phyloP scores from a whole-genome alignment of 1,139 yeast species.

The Diutina pseudorugosa region DNA sequence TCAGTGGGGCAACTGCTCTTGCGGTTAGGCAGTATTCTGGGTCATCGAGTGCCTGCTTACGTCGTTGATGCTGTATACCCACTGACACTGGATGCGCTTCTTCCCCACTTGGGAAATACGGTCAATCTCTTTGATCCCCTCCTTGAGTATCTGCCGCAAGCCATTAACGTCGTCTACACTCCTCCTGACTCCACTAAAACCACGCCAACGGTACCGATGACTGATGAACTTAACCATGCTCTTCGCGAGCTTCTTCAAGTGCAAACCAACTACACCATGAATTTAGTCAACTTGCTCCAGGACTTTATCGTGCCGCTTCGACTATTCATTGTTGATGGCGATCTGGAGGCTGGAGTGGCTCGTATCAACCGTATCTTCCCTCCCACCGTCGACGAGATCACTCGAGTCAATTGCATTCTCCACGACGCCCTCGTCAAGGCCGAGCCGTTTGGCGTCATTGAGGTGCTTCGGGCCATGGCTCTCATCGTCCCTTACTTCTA shows the following conservation, averaged over 20 bases:
- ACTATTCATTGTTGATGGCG: slow-evolving; percentile 40
- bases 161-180: slow-evolving; percentile 54
- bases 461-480: slow-evolving; percentile 68
- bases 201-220: slow-evolving; percentile 9
- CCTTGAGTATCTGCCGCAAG: slow-evolving; percentile 85
- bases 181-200: slow-evolving; percentile 33
- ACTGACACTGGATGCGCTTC: slow-evolving; percentile 60
- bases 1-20: slow-evolving; percentile 43
- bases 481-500: slow-evolving; percentile 78
- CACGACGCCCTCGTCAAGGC: slow-evolving; percentile 66
- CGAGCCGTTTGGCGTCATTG: slow-evolving; percentile 52
- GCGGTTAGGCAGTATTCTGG: slow-evolving; percentile 47
- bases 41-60: slow-evolving; percentile 40
- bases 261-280: slow-evolving; percentile 65
- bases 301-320: slow-evolving; percentile 72
- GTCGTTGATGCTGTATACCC: slow-evolving; percentile 66
- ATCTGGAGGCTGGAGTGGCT: slow-evolving; percentile 40
- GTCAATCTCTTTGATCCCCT: slow-evolving; percentile 86
- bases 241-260: slow-evolving; percentile 55
- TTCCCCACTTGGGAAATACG: slow-evolving; percentile 69
- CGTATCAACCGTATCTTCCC: slow-evolving; percentile 74
- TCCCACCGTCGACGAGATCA: slow-evolving; percentile 89
- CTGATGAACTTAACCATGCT: slow-evolving; percentile 26
- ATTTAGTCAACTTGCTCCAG: slow-evolving; percentile 61
- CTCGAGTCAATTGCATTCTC: slow-evolving; percentile 76